Conservation (phyloP, 805 yeast genomes). For the Yarrowia bubula region DNA sequence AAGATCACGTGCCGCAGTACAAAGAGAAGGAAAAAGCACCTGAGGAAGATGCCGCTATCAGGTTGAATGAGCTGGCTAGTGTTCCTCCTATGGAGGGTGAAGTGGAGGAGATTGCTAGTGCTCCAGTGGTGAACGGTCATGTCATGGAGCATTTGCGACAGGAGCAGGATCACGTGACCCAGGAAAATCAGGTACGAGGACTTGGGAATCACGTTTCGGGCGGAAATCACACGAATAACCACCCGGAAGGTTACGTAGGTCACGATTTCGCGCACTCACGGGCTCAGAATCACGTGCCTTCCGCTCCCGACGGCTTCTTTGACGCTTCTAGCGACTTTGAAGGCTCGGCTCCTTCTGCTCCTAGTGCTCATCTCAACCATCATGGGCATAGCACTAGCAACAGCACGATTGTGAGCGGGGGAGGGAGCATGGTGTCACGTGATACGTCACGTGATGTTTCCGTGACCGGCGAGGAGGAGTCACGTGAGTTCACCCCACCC, state of each 20-base stretch:
- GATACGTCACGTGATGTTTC: too few species aligned
- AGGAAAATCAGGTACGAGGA: too few species aligned
- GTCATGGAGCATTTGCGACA: background rate
- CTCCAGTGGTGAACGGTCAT: background rate
- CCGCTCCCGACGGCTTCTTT: background rate
- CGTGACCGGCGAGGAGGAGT: too few species aligned
- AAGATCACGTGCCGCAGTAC: constrained; percentile 20
- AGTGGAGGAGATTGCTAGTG: background rate
- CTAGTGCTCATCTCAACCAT: background rate
- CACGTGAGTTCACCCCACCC: background rate
- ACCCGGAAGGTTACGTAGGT: too few species aligned
- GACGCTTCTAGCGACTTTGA: background rate
- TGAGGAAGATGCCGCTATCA: constrained; percentile 1
- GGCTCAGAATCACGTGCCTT: too few species aligned
- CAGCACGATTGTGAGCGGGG: background rate
- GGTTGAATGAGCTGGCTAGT: background rate
- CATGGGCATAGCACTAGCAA: background rate
- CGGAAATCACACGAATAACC: too few species aligned
- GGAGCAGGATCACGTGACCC: too few species aligned
- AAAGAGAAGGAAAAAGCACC: constrained; percentile 20
- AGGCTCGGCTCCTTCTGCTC: background rate
- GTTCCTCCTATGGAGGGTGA: constrained; percentile 1
- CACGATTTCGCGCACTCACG: too few species aligned
- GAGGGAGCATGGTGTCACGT: too few species aligned
- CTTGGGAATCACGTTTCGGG: too few species aligned